Evolutionary conservation across 345 rosid genomes (phyloP).

Genomic region (Eucalyptus lansdowneana): DNA sequence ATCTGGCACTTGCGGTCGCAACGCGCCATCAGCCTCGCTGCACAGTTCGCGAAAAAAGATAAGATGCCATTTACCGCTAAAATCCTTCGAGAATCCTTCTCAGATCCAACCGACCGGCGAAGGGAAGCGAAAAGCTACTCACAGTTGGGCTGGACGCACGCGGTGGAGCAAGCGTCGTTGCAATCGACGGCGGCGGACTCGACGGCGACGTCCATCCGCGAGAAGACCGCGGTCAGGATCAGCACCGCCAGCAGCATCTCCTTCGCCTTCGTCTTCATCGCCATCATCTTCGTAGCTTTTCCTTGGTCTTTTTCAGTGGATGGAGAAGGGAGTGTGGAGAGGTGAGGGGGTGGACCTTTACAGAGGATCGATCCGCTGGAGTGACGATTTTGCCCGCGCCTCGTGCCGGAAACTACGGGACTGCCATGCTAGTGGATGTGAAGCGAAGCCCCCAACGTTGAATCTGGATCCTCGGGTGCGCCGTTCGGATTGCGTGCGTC

Average conservation of each 20-base stretch:
- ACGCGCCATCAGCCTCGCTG: conserved; percentile 35
- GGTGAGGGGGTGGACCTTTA: background rate
- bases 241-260: background rate
- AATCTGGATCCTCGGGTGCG: background rate
- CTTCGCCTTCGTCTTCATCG: background rate
- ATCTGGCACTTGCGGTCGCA: conserved; percentile 48
- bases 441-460: background rate
- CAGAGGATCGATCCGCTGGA: background rate
- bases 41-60: background rate
- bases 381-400: background rate
- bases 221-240: background rate
- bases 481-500: background rate
- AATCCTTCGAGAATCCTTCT: background rate
- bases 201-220: background rate
- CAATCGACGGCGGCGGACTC: conserved; percentile 21
- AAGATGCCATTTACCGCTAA: background rate
- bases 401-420: background rate
- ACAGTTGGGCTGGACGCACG: conserved; percentile 30
- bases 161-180: conserved; percentile 41
- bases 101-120: background rate
- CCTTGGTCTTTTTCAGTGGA: background rate
- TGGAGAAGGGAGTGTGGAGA: background rate
- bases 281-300: background rate
- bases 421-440: background rate
- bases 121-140: background rate